phyloP scores from a whole-genome alignment of 805 yeast species.

The Barnettozyma californica region DNA sequence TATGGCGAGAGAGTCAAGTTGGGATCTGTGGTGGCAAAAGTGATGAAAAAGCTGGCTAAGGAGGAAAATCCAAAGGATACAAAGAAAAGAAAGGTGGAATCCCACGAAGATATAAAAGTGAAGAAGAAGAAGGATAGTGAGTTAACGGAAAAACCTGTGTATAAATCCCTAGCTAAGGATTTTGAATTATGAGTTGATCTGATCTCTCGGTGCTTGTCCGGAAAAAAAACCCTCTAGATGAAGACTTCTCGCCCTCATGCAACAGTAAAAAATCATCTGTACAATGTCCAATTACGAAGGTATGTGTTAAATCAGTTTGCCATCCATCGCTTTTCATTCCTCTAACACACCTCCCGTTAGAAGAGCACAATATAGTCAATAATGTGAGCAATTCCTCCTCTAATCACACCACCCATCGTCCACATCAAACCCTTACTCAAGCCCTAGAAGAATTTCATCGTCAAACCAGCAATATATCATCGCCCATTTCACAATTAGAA shows the following conservation, averaged over 20 bases:
- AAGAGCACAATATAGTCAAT: conserved; percentile 3
- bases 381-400: neutral
- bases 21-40: conserved; percentile 44
- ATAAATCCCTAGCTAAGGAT: conserved; percentile 8
- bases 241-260: neutral
- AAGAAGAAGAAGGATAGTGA: neutral
- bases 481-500: conserved; percentile 12
- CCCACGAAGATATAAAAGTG: neutral
- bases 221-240: too few species aligned
- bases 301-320: conserved; percentile 2
- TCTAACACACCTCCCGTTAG: neutral
- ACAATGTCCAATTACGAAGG: conserved; percentile 20
- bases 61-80: neutral
- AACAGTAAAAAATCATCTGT: neutral
- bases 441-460: conserved; percentile 13
- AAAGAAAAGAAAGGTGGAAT: neutral
- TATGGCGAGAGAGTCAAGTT: conserved; percentile 43
- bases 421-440: conserved; percentile 17
- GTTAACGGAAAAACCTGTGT: neutral
- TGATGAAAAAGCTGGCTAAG: conserved; percentile 40
- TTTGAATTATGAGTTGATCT: conserved; percentile 6
- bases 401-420: conserved; percentile 1
- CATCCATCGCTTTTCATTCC: conserved; percentile 4
- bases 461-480: conserved; percentile 3
- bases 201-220: neutral